A percentile compares a stretch with the other conserved stretches of the same genome.
Evolutionary conservation across 257 asterid genomes (phyloP).

Genomic region (Solanum ossicruentum): DNA sequence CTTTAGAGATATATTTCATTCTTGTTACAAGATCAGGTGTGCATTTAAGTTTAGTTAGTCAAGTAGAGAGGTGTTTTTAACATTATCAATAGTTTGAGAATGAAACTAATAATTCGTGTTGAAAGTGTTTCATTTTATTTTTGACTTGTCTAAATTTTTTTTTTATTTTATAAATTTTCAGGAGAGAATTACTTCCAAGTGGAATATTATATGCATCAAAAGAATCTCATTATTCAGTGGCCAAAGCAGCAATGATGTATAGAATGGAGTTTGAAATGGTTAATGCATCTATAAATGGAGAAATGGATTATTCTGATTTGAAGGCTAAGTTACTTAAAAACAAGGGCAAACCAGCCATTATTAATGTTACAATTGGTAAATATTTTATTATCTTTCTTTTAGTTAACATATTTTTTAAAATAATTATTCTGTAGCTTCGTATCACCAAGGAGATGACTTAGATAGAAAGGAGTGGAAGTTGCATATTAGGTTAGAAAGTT

Average conservation of each 20-base stretch:
- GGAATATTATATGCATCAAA: conserved; percentile 11
- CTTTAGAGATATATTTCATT: no score
- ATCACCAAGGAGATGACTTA: no score
- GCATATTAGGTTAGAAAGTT: no score
- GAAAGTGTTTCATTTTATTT: background rate
- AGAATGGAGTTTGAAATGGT: conserved; percentile 4
- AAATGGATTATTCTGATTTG: conserved; percentile 8
- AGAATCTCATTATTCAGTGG: conserved; percentile 10
- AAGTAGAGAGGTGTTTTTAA: no score
- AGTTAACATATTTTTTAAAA: background rate
- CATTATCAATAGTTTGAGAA: no score
- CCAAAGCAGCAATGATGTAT: conserved; percentile 11
- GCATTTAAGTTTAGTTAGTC: no score
- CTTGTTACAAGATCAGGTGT: no score
- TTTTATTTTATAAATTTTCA: background rate
- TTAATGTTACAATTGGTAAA: conserved; percentile 11
- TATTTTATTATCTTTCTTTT: background rate
- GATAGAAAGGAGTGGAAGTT: no score
- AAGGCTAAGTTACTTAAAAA: conserved; percentile 2
- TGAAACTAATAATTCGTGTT: no score
- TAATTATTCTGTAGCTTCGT: background rate
- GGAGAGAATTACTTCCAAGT: conserved; percentile 8
- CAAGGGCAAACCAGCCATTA: conserved; percentile 10
- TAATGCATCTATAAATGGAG: background rate
- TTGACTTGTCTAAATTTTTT: background rate